Conservation (phyloP, 768 basidiomycete genomes). For the Lactarius sp. region DNA sequence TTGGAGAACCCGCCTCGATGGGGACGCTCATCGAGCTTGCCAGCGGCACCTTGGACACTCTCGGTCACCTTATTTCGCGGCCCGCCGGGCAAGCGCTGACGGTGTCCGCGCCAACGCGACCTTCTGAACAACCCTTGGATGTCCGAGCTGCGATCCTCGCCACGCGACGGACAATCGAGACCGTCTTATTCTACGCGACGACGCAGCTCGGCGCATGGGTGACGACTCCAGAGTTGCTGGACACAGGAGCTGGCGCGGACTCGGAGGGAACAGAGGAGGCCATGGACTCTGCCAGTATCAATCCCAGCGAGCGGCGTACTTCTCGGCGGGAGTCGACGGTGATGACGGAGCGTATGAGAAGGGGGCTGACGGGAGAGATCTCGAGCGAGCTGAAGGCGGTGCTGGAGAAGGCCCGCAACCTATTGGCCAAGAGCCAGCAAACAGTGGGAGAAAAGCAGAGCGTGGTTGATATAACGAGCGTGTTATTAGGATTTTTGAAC, state of each 20-base stretch:
- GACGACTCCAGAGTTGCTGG: conserved; percentile 56
- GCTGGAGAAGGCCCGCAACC: conserved; percentile 57
- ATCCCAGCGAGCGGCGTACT: conserved; percentile 39
- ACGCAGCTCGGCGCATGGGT: conserved; percentile 80
- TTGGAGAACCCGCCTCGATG: conserved; percentile 76
- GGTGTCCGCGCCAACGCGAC: conserved; percentile 29
- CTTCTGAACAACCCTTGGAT: conserved; percentile 41
- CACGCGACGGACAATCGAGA: conserved; percentile 60
- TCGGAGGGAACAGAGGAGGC: conserved; percentile 43
- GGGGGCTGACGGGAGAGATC: conserved; percentile 81
- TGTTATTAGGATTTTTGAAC: conserved; percentile 60
- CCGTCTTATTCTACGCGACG: conserved; percentile 60
- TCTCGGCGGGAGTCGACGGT: conserved; percentile 40
- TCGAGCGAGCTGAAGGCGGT: conserved; percentile 64
- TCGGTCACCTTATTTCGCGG: conserved; percentile 59
- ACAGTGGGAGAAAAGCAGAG: conserved; percentile 40
- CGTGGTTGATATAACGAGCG: conserved; percentile 49
- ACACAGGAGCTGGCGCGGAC: conserved; percentile 26
- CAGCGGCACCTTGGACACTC: conserved; percentile 68
- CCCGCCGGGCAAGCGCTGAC: conserved; percentile 55
- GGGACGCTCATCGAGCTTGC: conserved; percentile 86
- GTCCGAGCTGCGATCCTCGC: conserved; percentile 56
- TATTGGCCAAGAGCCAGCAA: conserved; percentile 55
- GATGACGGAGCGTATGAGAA: conserved; percentile 60
- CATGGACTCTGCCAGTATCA: conserved; percentile 13